Evolutionary conservation across 768 basidiomycete species (phyloP).

Genomic region (Gelatoporia subvermispora): DNA sequence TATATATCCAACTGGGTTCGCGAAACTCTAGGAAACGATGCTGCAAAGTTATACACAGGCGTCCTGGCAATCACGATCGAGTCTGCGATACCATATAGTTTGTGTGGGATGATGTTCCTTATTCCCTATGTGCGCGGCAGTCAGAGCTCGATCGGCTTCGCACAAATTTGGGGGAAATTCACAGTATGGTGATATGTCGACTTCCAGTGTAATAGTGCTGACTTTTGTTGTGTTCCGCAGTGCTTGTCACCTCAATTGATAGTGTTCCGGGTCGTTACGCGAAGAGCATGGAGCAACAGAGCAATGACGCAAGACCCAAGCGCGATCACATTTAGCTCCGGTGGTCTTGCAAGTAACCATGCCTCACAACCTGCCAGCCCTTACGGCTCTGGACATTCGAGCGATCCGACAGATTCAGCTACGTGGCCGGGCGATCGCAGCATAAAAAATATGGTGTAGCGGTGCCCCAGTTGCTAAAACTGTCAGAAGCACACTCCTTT

Average conservation of each 20-base stretch:
- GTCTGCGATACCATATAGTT: conserved; percentile 15
- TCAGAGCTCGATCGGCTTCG: conserved; percentile 13
- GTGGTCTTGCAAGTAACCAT: no score
- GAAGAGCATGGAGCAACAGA: conserved; percentile 10
- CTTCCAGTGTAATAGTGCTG: no score
- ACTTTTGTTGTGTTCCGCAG: neutral
- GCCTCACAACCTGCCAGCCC: no score
- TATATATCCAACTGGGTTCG: conserved; percentile 9
- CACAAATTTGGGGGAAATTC: conserved; percentile 14
- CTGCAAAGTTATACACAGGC: conserved; percentile 10
- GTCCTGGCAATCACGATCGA: conserved; percentile 13
- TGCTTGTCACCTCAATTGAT: conserved; percentile 16
- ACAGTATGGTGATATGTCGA: conserved; percentile 7
- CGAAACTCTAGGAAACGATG: neutral
- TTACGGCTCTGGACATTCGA: no score
- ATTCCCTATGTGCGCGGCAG: conserved; percentile 13
- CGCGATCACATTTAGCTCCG: neutral
- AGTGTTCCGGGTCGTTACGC: conserved; percentile 12
- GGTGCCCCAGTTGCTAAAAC: no score
- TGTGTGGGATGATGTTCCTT: conserved; percentile 16
- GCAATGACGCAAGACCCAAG: neutral
- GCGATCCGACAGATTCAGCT: no score
- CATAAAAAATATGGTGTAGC: no score
- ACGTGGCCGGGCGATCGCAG: no score
- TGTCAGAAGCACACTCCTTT: no score